Percentiles rank a stretch among this genome's conserved stretches.
These are phyloP conservation scores for Euphorbia neoarborescens DNA, from an alignment of 441 rosid species.

Conservation along the genomic window DNA sequence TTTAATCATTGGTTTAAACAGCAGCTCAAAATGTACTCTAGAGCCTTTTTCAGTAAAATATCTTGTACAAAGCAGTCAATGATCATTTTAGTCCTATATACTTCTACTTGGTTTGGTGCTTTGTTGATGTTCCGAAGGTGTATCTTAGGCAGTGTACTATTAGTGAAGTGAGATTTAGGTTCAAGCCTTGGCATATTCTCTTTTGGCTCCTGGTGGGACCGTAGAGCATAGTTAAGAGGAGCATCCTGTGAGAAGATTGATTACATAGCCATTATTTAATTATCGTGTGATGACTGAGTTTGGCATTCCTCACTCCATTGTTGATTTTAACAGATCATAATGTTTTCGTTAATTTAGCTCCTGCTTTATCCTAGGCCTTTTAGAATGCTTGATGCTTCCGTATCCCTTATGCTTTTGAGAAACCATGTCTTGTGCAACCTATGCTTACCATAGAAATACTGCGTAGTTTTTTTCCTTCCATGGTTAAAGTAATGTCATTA, in stretches of 20 bases:
- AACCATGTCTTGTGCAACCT: not conserved
- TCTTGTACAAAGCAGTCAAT: not conserved
- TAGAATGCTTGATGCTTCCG: not conserved
- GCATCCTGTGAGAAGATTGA: not conserved
- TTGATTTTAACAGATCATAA: too few species aligned
- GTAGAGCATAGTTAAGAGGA: not conserved
- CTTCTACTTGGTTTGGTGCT: not conserved
- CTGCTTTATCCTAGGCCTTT: not conserved
- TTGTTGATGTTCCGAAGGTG: not conserved
- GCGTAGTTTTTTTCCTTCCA: too few species aligned
- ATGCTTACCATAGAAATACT: not conserved
- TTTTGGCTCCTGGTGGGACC: not conserved
- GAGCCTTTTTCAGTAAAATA: constrained; percentile 1
- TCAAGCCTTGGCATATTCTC: not conserved
- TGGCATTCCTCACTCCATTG: not conserved
- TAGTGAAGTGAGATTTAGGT: not conserved
- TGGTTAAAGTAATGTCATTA: too few species aligned
- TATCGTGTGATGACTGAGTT: not conserved
- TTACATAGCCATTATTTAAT: not conserved
- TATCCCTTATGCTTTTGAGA: not conserved
- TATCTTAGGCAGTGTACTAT: not conserved
- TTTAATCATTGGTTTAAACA: not conserved
- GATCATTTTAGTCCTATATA: not conserved
- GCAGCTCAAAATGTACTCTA: not conserved
- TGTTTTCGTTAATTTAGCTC: too few species aligned